Evolutionary conservation across 139 green algal species (phyloP), one percentile per base, ranked within the genome.

Genomic region (Chlamydomonas sp.): DNA sequence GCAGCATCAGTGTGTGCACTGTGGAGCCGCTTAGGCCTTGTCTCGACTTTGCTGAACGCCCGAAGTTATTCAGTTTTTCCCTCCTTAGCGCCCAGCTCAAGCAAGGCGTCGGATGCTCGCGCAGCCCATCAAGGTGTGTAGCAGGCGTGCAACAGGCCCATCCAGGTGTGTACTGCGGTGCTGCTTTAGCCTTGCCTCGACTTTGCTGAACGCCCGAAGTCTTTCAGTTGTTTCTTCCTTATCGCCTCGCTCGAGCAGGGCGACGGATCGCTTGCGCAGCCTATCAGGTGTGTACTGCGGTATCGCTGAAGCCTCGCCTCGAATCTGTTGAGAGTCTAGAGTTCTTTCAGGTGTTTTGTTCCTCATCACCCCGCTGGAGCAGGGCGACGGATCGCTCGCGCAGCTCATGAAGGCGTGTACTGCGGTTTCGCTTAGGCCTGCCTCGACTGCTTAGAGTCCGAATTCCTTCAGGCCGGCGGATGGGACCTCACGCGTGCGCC

Each of bases 281-380:
- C 83, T 58, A 57, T 85, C 48, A 58, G 20, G 74, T 78, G 13
- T n/a, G n/a, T n/a, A n/a, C n/a, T n/a, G n/a, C n/a, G n/a, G n/a
- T n/a, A n/a, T n/a, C n/a, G n/a, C n/a, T n/a, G n/a, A n/a, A n/a
- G n/a, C n/a, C n/a, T n/a, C n/a, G n/a, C n/a, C n/a, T n/a, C n/a
- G n/a, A n/a, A n/a, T n/a, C n/a, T n/a, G n/a, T 93, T 3, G 87
- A 92, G 0, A 92, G 93, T 0, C 90, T 88, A 2, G 82, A 74
- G 60, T 80, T 98, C 75, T 88, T 97, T n/a, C n/a, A 69, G 84
- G 71, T 2, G 72, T 98, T 37, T 77, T 86, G 33, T 90, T 96
- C 75, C 49, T 86, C 6, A 85, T 97, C 30, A 71, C 85, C 5
- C 61, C 64, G 34, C 61, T 96, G 58, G 92, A 97, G 78, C 64